Percentiles rank a stretch among this genome's conserved stretches.
phyloP scores from a whole-genome alignment of 345 rosid genomes.

The Eucalyptus pauciflora region DNA sequence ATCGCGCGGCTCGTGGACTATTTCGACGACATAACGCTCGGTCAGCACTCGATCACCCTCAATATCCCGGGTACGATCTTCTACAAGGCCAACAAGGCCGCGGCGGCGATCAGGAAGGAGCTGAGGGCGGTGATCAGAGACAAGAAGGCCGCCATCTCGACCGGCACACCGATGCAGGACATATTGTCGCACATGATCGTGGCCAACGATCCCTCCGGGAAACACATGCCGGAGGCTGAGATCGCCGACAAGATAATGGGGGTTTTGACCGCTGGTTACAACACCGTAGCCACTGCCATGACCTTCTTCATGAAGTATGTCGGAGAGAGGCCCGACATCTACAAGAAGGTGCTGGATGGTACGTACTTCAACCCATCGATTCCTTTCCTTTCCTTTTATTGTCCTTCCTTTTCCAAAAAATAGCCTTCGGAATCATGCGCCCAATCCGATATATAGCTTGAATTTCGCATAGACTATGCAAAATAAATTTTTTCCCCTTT shows the following conservation, averaged over 20 bases:
- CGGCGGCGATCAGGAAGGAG: slow-evolving; percentile 14
- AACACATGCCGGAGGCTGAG: slow-evolving; percentile 33
- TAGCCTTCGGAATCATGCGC: neutral
- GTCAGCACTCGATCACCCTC: slow-evolving; percentile 32
- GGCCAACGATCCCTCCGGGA: slow-evolving; percentile 18
- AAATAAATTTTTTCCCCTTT: too few species aligned
- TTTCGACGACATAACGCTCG: slow-evolving; percentile 27
- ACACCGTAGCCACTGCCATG: slow-evolving; percentile 38
- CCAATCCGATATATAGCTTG: too few species aligned
- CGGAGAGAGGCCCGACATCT: slow-evolving; percentile 34
- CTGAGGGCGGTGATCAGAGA: slow-evolving; percentile 10
- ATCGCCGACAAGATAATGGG: slow-evolving; percentile 48
- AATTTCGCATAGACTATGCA: too few species aligned
- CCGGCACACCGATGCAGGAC: slow-evolving; percentile 12
- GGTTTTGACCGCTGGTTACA: slow-evolving; percentile 35
- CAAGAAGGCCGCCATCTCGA: slow-evolving; percentile 20
- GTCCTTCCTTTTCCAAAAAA: too few species aligned
- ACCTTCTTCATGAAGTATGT: slow-evolving; percentile 48
- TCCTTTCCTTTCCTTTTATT: neutral
- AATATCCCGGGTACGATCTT: slow-evolving; percentile 27
- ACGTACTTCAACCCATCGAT: neutral
- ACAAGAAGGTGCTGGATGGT: slow-evolving; percentile 29
- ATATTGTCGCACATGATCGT: slow-evolving; percentile 24
- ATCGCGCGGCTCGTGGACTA: slow-evolving; percentile 19
- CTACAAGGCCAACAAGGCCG: slow-evolving; percentile 19